Conservation (phyloP, 2,329 filamentous ascomycete species). For the Trichophyton mentagrophytes region DNA sequence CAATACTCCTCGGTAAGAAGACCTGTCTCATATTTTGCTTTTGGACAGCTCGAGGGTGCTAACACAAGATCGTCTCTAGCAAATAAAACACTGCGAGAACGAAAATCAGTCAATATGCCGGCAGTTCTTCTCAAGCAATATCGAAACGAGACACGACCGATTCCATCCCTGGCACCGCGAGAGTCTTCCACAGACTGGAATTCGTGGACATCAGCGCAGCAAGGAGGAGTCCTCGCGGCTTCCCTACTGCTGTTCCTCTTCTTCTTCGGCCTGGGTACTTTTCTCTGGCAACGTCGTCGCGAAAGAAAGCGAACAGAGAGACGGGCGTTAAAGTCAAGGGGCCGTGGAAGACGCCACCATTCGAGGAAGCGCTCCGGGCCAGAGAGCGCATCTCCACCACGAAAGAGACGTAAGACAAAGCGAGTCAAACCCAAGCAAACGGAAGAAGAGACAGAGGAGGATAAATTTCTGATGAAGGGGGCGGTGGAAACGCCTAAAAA, state of each 20-base stretch:
- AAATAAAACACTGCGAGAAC: not conserved
- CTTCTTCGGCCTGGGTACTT: slow-evolving; percentile 14
- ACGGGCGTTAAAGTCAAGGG: not conserved
- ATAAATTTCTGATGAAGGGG: not conserved
- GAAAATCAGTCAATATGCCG: not conserved
- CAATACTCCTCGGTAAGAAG: too few relatives aligned
- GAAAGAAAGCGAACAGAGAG: not conserved
- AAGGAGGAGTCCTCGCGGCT: slow-evolving; percentile 20
- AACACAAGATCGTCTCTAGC: too few relatives aligned
- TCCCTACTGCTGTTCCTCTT: slow-evolving; percentile 17
- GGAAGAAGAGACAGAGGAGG: not conserved
- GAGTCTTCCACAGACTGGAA: slow-evolving; percentile 14
- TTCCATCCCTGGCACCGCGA: not conserved
- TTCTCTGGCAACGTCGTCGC: slow-evolving; percentile 3
- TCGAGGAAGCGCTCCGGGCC: not conserved
- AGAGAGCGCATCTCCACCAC: not conserved
- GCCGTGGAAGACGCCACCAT: not conserved
- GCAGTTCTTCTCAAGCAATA: not conserved
- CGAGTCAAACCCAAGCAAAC: not conserved
- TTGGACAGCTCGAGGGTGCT: too few relatives aligned
- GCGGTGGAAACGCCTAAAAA: not conserved
- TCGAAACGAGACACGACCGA: not conserved
- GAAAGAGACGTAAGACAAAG: not conserved
- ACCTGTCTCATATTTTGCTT: too few relatives aligned
- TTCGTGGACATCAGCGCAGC: slow-evolving; percentile 17